Evolutionary conservation across 305 asterid genomes (phyloP), one percentile per base, ranked within the genome.

Genomic region (Fraxinus baroniana): DNA sequence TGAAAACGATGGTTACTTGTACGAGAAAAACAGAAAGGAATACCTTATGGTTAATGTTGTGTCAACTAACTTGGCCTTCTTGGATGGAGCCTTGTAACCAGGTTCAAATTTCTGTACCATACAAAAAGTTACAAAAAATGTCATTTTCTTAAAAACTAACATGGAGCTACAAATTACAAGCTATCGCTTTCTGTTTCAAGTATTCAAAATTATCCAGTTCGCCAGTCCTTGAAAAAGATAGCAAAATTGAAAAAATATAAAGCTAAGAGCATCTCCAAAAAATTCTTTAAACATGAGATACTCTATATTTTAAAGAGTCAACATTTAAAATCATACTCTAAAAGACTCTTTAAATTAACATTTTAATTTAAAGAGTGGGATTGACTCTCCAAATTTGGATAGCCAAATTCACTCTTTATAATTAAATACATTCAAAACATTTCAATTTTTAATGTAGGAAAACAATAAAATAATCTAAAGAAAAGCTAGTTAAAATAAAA

Each of bases 61-160:
- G 74, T 89, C 88, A 81, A 83, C 78, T 36, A 81, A 80, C 73
- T 78, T 82, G 26, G 80, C 79, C 84, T 91, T 91, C 88, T 90
- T 88, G 60, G 92, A 93, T 71, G 89, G 88, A 68, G 89, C 89
- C 18, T 89, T 89, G 83, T 93, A 95, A 0, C 95, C 99, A 15
- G 98, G 92, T 87, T 94, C 97, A 88, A 93, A 95, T 76, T 89
- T 93, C 99, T 95, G 95, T 87, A 87, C 83, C 77, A 12, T 39
- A 77, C 35, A 81, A 22, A 71, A 17, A 36, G 30, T 64, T 7
- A 3, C n/a, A 18, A 79, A 62, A 46, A 60, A 60, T 13, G 15
- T 60, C 68, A 71, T 74, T 78, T 83, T 78, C 41, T 36, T 81
- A 35, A 70, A 62, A 68, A 5, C 37, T 10, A 78, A 17, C 78